Conservation (phyloP, 768 basidiomycete genomes). For the Tricholoma hemisulphureum region DNA sequence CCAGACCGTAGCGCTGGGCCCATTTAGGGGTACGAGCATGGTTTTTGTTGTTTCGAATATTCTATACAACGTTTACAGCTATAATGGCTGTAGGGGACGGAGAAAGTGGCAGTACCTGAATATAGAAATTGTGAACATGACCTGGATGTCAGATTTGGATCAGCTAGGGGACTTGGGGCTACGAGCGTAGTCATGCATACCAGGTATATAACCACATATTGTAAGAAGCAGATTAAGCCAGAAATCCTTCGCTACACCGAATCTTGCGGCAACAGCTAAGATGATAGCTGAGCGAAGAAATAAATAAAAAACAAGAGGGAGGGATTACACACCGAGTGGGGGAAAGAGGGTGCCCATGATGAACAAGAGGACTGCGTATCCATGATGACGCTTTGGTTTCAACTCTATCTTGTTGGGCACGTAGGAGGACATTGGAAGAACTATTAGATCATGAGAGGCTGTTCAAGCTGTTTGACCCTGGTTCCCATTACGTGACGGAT, state of each 20-base stretch:
- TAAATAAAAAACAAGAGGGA: conserved; percentile 2
- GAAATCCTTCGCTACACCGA: conserved; percentile 89
- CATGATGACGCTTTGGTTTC: conserved; percentile 75
- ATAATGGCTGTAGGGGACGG: conserved; percentile 1
- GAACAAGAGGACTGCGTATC: conserved; percentile 77
- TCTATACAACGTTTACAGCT: conserved; percentile 44
- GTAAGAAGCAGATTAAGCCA: conserved; percentile 87
- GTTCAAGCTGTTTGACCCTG: too few species aligned
- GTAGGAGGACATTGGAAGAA: conserved; percentile 30
- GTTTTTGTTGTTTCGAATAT: conserved; percentile 94
- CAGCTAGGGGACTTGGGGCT: conserved; percentile 1
- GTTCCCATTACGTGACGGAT: conserved; percentile 1
- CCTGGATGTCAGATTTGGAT: conserved; percentile 40
- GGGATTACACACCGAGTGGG: conserved; percentile 66
- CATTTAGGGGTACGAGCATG: conserved; percentile 93
- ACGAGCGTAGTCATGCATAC: conserved; percentile 35
- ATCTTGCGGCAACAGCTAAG: conserved; percentile 87
- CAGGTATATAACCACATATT: conserved; percentile 90
- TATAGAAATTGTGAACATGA: conserved; percentile 92
- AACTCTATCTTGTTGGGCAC: conserved; percentile 54
- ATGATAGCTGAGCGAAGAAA: conserved; percentile 5
- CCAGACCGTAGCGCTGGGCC: conserved; percentile 86
- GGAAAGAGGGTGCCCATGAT: conserved; percentile 89
- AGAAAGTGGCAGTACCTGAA: conserved; percentile 53
- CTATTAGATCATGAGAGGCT: conserved; percentile 4